These are phyloP conservation scores for Penicillium aurantiogriseum DNA, from an alignment of 2,329 filamentous ascomycete species.

Conservation along the genomic window DNA sequence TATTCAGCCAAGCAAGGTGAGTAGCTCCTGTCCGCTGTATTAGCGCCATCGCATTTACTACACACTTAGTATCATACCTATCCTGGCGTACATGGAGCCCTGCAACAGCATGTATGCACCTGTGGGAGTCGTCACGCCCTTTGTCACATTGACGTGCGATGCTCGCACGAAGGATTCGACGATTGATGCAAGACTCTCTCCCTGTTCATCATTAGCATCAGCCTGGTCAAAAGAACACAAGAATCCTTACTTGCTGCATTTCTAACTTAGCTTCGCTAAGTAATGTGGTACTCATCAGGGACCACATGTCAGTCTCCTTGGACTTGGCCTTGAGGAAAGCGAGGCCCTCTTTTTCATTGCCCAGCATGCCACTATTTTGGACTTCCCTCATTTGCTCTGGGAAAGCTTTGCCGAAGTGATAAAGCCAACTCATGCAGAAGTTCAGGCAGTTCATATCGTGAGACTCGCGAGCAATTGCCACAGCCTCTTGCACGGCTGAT, in stretches of 20 bases:
- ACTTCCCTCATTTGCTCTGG: slow-evolving; percentile 69
- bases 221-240: background rate
- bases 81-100: slow-evolving; percentile 70
- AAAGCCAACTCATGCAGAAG: slow-evolving; percentile 93
- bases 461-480: slow-evolving; percentile 91
- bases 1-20: slow-evolving; percentile 56
- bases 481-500: slow-evolving; percentile 91
- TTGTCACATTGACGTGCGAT: slow-evolving; percentile 76
- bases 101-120: slow-evolving; percentile 72
- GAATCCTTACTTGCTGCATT: slow-evolving; percentile 63
- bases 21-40: slow-evolving; percentile 46
- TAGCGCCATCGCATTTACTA: slow-evolving; percentile 7
- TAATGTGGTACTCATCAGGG: slow-evolving; percentile 76
- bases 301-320: slow-evolving; percentile 82
- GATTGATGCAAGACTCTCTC: slow-evolving; percentile 58
- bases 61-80: slow-evolving; percentile 54
- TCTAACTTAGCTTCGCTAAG: slow-evolving; percentile 81
- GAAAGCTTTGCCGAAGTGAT: slow-evolving; percentile 86
- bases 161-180: slow-evolving; percentile 80
- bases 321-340: slow-evolving; percentile 82
- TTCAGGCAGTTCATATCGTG: slow-evolving; percentile 90
- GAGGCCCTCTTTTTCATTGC: slow-evolving; percentile 76
- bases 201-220: slow-evolving; percentile 41
- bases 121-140: slow-evolving; percentile 69
- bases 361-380: slow-evolving; percentile 70